Evolutionary conservation across 495 filamentous ascomycete genomes (phyloP), one percentile per base, ranked within the genome.

Genomic region (Penicillium simplicissimum): DNA sequence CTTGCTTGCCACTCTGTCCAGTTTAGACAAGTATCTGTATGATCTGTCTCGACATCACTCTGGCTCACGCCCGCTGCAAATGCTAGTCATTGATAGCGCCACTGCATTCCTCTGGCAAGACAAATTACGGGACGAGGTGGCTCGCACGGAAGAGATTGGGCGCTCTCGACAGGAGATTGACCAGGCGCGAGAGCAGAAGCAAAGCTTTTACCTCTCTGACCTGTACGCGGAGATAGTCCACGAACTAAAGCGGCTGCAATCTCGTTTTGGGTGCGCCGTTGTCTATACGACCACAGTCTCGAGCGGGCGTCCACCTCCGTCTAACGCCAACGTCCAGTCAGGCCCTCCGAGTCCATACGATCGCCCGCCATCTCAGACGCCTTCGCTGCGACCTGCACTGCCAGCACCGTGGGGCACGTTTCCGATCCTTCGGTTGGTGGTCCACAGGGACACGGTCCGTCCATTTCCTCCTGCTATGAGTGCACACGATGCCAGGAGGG

Each of bases 81-180:
- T 81, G 49, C 67, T 90, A 10, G 63, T 83, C 21, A 64, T 90
- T 7, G 84, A 85, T 64, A 80, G 80, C 59, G 77, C 77, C 14
- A 82, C 76, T 35, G 80, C 85, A 6, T 90, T 88, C 66, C 74
- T 82, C 64, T 87, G 83, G 81, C 79, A 82, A 65, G 81, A 84
- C 36, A 79, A 81, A 38, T 65, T 83, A 13, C 74, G 75, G 10
- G 83, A 83, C 36, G 79, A 83, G 56, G 67, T 77, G 28, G 68
- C 76, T 23, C 70, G 78, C 40, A 69, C 71, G 0, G 75, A 76
- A 51, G 74, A 79, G 19, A 77, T 78, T 35, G 74, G 75, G 36
- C 68, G 65, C 9, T 45, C 73, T 28, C 57, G 51, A 14, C 65
- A 64, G 11, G 76, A 79, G 9, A 62, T 74, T 43, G 74, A 77